Base-by-base conservation (phyloP, 768 basidiomycete species). In the Collybia nuda region DNA sequence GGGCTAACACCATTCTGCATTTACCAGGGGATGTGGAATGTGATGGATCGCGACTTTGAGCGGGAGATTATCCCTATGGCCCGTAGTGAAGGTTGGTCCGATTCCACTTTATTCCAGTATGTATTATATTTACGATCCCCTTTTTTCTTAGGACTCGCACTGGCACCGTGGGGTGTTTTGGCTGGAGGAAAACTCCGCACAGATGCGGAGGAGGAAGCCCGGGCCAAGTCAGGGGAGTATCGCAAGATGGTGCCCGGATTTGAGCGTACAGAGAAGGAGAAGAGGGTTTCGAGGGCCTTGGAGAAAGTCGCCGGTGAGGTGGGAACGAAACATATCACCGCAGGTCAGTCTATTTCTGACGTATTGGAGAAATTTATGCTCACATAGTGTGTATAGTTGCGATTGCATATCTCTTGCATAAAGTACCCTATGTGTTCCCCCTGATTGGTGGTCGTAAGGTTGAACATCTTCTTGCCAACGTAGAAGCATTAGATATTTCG, bases 381-480 rank as follows among this genome's bases (percentile, higher is more conserved):
- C n/a, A n/a, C n/a, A n/a, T n/a, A n/a, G n/a, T n/a, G n/a, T n/a
- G n/a, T n/a, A n/a, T 37, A 76, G 77, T 80, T 4, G 78, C 79
- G 6, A 76, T 83, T 52, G 78, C 79, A 15, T 82, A 80, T 51
- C 63, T 82, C 9, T 64, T 82, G 64, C 76, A 80, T 36, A 84
- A 82, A 60, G 68, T 75, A 5, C 73, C 76, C 0, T 79, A 70
- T 46, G 77, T 79, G 0, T 81, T 81, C 65, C 78, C 78, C 1
- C 68, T 81, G 50, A 61, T 81, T 22, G 79, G 79, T 3, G 75
- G 78, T 0, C 69, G 78, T 44, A 84, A 80, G 56, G 63, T 79
- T 37, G 78, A 79, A 59, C 77, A 83, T 32, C 61, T 83, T 18
- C 41, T 65, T 37, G 71, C 71, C 39, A 84, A 82, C 56, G 48